These are phyloP conservation scores for Kodamaea alishanica DNA, from an alignment of 1,139 yeast species.

Conservation along the genomic window DNA sequence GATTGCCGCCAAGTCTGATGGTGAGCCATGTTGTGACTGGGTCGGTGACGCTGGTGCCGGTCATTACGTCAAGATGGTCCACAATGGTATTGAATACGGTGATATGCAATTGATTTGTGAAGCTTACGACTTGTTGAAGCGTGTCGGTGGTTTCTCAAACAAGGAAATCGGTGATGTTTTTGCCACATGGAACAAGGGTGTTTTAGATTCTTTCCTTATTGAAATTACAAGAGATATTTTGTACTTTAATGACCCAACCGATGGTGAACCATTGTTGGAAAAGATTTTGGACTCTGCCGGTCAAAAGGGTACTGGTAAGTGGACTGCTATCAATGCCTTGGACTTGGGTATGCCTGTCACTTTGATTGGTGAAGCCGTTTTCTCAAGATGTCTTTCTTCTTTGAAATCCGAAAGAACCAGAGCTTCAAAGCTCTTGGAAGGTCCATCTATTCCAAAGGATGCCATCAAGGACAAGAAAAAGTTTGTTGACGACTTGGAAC, in stretches of 20 bases:
- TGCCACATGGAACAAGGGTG: constrained; percentile 94
- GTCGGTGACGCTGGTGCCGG: constrained; percentile 99
- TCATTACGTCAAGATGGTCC: constrained; percentile 99
- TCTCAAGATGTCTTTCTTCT: constrained; percentile 93
- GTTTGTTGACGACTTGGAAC: constrained; percentile 92
- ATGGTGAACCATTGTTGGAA: constrained; percentile 90
- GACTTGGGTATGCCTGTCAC: constrained; percentile 99
- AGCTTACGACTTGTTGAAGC: constrained; percentile 94
- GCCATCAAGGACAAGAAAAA: constrained; percentile 70
- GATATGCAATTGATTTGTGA: constrained; percentile 99
- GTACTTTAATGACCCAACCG: constrained; percentile 78
- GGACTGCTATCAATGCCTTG: constrained; percentile 98
- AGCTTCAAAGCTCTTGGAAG: constrained; percentile 75
- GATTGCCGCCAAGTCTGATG: constrained; percentile 92
- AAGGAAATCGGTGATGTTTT: constrained; percentile 94
- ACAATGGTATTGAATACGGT: constrained; percentile 99
- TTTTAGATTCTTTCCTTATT: constrained; percentile 91
- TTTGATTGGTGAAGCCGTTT: constrained; percentile 97
- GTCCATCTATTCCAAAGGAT: constrained; percentile 59
- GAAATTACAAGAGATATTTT: constrained; percentile 96
- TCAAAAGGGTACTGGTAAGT: constrained; percentile 99
- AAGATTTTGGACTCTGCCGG: constrained; percentile 97
- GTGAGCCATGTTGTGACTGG: constrained; percentile 99
- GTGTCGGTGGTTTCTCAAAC: constrained; percentile 86
- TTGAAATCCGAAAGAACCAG: constrained; percentile 84